These are phyloP conservation scores for Erysiphe neolycopersici DNA, from an alignment of 2,329 filamentous ascomycete genomes.

Conservation along the genomic window DNA sequence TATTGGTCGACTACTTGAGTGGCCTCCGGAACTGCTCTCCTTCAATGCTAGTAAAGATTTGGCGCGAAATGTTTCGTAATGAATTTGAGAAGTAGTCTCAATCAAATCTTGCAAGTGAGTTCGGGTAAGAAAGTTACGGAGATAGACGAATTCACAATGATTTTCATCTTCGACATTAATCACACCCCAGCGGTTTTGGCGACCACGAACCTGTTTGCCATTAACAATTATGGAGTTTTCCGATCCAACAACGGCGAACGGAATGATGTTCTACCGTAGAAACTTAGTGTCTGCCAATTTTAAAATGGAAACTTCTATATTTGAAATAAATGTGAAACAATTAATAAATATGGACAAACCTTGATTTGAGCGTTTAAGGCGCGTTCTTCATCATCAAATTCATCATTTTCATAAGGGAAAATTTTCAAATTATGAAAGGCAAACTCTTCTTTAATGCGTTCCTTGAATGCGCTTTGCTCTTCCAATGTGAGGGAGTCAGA, in stretches of 20 bases:
- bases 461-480: slow-evolving; percentile 91
- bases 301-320: no score
- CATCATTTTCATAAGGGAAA: slow-evolving; percentile 99
- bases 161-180: slow-evolving; percentile 99
- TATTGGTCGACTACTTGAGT: slow-evolving; percentile 68
- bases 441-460: slow-evolving; percentile 98
- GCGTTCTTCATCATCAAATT: slow-evolving; percentile 92
- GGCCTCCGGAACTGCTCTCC: slow-evolving; percentile 55
- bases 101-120: slow-evolving; percentile 97
- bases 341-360: slow-evolving; percentile 24
- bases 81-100: slow-evolving; percentile 97
- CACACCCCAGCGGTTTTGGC: slow-evolving; percentile 97
- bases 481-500: slow-evolving; percentile 87
- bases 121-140: slow-evolving; percentile 93
- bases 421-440: slow-evolving; percentile 99
- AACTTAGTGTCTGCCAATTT: no score
- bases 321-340: not conserved
- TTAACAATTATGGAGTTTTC: slow-evolving; percentile 96
- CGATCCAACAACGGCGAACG: slow-evolving; percentile 91
- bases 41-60: slow-evolving; percentile 96
- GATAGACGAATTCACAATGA: slow-evolving; percentile 98
- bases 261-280: slow-evolving; percentile 50
- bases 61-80: slow-evolving; percentile 99
- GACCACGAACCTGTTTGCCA: slow-evolving; percentile 88
- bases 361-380: slow-evolving; percentile 89